Conservation (phyloP, 495 filamentous ascomycete genomes). For the Rostrohypoxylon terebratum region DNA sequence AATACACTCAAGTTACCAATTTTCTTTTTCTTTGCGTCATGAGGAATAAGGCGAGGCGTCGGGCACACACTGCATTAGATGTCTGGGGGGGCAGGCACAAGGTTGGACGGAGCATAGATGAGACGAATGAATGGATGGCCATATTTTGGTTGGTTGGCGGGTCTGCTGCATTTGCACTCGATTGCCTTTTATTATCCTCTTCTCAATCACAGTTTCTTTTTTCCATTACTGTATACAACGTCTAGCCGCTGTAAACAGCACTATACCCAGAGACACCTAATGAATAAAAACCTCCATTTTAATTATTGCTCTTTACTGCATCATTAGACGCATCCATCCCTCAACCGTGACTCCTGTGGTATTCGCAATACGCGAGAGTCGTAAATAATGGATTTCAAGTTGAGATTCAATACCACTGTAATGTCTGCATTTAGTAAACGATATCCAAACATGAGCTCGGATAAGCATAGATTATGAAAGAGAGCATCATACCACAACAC, state of each 20-base stretch:
- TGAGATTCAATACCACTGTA: conserved; percentile 29
- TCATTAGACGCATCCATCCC: not conserved
- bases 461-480: not conserved
- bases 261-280: conserved; percentile 31
- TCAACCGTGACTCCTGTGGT: not conserved
- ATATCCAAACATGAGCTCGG: not conserved
- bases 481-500: conserved; percentile 27
- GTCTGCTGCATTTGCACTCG: conserved; percentile 29
- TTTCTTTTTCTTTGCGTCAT: conserved; percentile 15
- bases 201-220: not conserved
- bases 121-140: conserved; percentile 29
- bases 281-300: conserved; percentile 10
- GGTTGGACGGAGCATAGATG: conserved; percentile 38
- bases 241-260: conserved; percentile 33
- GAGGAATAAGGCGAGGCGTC: conserved; percentile 39
- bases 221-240: conserved; percentile 22
- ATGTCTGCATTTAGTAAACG: not conserved
- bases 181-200: not conserved
- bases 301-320: not conserved
- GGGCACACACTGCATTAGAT: conserved; percentile 41
- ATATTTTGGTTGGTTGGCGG: conserved; percentile 20
- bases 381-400: not conserved
- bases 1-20: conserved; percentile 11
- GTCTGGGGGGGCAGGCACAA: conserved; percentile 34
- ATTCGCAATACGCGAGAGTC: not conserved